Base-by-base conservation (phyloP, 2,329 filamentous ascomycete genomes). In the Fusarium marasasianum region DNA sequence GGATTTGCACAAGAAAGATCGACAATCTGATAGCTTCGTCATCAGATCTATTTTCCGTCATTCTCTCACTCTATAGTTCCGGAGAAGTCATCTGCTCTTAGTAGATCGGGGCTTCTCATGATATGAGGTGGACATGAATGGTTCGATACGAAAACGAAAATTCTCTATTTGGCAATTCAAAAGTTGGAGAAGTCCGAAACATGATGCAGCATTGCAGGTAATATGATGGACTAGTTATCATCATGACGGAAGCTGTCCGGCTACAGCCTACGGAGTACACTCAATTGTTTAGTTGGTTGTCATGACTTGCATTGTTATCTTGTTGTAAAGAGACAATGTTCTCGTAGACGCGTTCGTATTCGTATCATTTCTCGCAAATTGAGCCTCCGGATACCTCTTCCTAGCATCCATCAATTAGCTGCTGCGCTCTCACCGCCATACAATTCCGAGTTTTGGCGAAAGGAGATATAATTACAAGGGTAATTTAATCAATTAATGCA, bases 321-420 rank as follows among this genome's bases (percentile, higher is more conserved):
- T 24, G 17, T 6, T 51, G 13, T 26, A 20, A 20, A 29, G 18
- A 41, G n/a, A 37, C 24, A 26, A 65, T 53, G 41, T 22, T 54
- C 59, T 77, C 75, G 75, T 77, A 69, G 60, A 65, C 77, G 76
- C 75, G 64, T 80, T 80, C 79, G 79, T 80, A 80, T 80, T 80
- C 79, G 79, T 79, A 79, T 77, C 63, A 37, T 45, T 58, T 66
- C 57, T 74, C 71, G 69, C 62, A 70, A 73, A 71, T 68, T 61
- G 55, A 51, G 50, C 55, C 47, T 66, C 64, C 63, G 75, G 69
- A 66, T 73, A 59, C 66, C 70, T 69, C 60, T 59, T 61, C 55
- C 31, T 43, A 43, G 65, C 45, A 70, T 66, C 50, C 50, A 70
- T 41, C 61, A 53, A 31, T 47, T 54, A 60, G 51, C 59, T 53